Base-by-base conservation (phyloP, 352 stramenopile genomes). In the Phytophthora foliorum region DNA sequence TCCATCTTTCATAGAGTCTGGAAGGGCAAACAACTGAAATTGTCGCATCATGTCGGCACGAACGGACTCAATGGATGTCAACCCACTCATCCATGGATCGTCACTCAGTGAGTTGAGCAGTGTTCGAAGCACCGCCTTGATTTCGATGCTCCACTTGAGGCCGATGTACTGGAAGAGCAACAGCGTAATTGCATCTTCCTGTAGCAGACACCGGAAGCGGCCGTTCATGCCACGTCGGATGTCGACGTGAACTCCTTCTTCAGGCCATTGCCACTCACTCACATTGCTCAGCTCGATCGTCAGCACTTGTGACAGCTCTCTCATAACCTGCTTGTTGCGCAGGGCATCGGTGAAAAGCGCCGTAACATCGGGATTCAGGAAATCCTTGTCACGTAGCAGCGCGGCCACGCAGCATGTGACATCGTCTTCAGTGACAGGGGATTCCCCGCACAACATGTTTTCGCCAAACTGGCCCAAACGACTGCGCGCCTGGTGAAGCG, bases 271-370 rank as follows among this genome's bases (percentile, higher is more conserved):
- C 67, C 81, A 86, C 29, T 84, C 78, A 4, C 34, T 48, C 36
- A 82, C 34, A 49, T 86, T 84, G 57, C 72, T 77, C 25, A 86
- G 25, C 52, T 86, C 66, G 36, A 86, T 86, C 14, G 75, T 86
- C 21, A 86, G 62, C 24, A 86, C 78, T 25, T 84, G 63, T 1
- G 75, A 68, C 27, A 84, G 67, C 59, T 86, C 75, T 22, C 69
- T 62, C 27, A 82, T 70, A 42, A 81, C 77, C 34, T 68, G 32
- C 6, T 61, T 46, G 59, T 75, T 82, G 38, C 67, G 38, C 29
- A 69, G 57, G 19, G 74, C 74, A 52, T 84, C 73, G 14, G 42
- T 57, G 22, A 86, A 73, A 42, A 86, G 69, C 22, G 54, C 53
- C 22, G 72, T 74, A 16, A 86, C 64, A 29, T 81, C 73, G 32